A percentile compares a stretch with the other conserved stretches of the same genome.
Conservation (phyloP, 768 basidiomycete species). For the Serendipita sp. region DNA sequence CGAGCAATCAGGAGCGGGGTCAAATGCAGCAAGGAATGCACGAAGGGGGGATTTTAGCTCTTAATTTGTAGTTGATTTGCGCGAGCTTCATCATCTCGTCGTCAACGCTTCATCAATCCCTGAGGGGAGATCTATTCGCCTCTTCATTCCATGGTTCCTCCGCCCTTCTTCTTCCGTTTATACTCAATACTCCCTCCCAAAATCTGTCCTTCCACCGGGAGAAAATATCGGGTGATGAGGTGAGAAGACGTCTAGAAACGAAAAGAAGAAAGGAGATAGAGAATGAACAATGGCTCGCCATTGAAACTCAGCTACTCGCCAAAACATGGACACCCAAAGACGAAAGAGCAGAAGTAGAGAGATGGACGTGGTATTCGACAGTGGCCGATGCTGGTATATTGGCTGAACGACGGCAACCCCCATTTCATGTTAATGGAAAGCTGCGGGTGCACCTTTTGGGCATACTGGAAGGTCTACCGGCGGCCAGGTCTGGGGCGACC, state of each 20-base stretch:
- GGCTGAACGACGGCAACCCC: conserved; percentile 18
- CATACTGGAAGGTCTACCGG: conserved; percentile 12
- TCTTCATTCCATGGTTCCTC: not conserved
- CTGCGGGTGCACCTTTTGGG: conserved; percentile 24
- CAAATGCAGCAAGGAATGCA: not conserved
- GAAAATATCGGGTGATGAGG: not conserved
- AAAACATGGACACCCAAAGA: conserved; percentile 32
- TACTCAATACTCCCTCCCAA: not conserved
- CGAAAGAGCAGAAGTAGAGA: conserved; percentile 33
- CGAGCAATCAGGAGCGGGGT: not conserved
- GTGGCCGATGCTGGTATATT: conserved; percentile 33
- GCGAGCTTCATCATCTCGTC: not conserved
- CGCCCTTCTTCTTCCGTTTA: not conserved
- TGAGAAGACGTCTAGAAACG: not conserved
- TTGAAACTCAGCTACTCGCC: conserved; percentile 42
- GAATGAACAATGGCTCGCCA: conserved; percentile 37
- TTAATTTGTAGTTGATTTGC: not conserved
- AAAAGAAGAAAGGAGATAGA: conserved; percentile 18
- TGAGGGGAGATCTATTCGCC: not conserved
- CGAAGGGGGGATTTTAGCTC: not conserved
- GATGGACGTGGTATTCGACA: conserved; percentile 56
- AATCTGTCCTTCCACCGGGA: not conserved
- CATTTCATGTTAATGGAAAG: conserved; percentile 25
- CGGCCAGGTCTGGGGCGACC: too few relatives aligned
- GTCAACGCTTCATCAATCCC: not conserved